phyloP scores from a whole-genome alignment of 345 rosid species.

The Eucalyptus virginea region DNA sequence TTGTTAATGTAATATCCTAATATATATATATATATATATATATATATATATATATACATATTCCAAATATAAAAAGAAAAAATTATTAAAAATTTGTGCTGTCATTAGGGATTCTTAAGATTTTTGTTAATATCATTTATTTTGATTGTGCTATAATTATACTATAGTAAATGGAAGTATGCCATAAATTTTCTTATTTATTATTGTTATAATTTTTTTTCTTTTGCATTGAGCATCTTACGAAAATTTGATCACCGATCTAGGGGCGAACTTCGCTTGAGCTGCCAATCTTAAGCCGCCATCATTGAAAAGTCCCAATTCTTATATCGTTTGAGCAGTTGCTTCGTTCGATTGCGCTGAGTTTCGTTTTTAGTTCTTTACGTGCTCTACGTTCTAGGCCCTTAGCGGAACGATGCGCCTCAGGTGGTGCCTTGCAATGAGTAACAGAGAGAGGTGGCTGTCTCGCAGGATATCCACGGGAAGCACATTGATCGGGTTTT shows the following conservation, averaged over 20 bases:
- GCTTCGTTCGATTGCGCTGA: no score
- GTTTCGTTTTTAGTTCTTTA: no score
- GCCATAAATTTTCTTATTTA: not conserved
- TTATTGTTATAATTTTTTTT: no score
- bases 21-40: no score
- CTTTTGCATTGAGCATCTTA: not conserved
- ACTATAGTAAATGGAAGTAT: not conserved
- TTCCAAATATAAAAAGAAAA: no score
- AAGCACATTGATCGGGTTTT: conserved; percentile 89
- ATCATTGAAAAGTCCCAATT: not conserved
- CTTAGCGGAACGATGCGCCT: no score
- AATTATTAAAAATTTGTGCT: not conserved
- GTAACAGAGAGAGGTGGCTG: not conserved
- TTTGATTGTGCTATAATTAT: not conserved
- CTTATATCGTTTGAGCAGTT: no score
- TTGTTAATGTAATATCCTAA: not conserved
- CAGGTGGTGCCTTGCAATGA: no score
- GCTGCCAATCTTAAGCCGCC: not conserved
- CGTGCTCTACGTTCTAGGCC: no score
- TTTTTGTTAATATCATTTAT: not conserved
- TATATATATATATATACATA: no score
- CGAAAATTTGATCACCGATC: no score
- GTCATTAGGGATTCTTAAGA: not conserved
- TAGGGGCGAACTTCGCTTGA: not conserved
- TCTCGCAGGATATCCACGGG: conserved; percentile 3